These are phyloP conservation scores for Neospora caninum DNA, from an alignment of 169 alveolate species.

Conservation along the genomic window DNA sequence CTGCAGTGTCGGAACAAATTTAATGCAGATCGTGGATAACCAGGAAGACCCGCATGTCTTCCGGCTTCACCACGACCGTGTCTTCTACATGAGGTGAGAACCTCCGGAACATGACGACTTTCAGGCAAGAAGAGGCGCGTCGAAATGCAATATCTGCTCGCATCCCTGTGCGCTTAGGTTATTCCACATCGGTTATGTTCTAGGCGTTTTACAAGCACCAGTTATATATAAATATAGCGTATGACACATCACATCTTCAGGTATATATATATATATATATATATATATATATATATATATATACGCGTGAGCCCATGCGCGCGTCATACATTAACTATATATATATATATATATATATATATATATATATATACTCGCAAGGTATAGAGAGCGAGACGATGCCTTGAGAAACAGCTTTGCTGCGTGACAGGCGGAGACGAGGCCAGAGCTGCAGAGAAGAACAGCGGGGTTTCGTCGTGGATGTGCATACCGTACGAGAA, in stretches of 20 bases:
- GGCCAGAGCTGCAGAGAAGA: too few species aligned
- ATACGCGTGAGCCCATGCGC: background rate
- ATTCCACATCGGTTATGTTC: background rate
- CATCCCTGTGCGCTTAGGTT: background rate
- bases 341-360: conserved; percentile 8
- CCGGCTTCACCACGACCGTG: conserved; percentile 86
- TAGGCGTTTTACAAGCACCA: too few species aligned
- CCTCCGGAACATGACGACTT: background rate
- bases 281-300: background rate
- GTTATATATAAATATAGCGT: too few species aligned
- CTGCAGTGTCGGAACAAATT: conserved; percentile 84
- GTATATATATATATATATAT: background rate
- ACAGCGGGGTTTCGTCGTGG: too few species aligned
- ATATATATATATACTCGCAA: background rate
- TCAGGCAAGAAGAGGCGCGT: background rate
- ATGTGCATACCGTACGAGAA: too few species aligned
- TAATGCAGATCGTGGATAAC: conserved; percentile 84
- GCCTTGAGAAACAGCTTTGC: too few species aligned
- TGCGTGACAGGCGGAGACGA: too few species aligned
- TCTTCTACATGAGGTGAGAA: conserved; percentile 82
- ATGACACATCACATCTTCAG: too few species aligned
- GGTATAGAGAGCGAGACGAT: too few species aligned
- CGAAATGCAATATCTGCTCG: background rate
- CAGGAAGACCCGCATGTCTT: conserved; percentile 87
- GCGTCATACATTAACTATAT: background rate